Evolutionary conservation across 495 filamentous ascomycete genomes (phyloP), one percentile per base, ranked within the genome.

Genomic region (Elasticomyces elasticus): DNA sequence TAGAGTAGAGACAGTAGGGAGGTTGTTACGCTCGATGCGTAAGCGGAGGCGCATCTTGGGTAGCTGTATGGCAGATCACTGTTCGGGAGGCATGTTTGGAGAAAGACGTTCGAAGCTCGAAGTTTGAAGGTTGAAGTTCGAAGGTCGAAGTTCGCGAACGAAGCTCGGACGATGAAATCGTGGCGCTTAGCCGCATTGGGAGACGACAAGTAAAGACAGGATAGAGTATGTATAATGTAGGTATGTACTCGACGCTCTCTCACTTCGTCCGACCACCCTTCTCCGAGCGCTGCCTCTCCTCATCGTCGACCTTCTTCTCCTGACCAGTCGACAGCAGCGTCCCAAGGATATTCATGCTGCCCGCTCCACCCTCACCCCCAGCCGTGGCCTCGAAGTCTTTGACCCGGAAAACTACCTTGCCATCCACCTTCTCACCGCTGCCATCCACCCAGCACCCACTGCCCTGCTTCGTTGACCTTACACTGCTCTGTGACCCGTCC

Each of bases 41-140:
- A 98, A 73, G 52, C 86, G 86, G 51, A 98, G 78, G 58, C 92
- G 83, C 80, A 97, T 89, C 4, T 4, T 40, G 13, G 5, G 35
- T 40, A 17, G 13, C 2, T 15, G 24, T 7, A 5, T 23, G 42
- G 24, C 4, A 17, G 35, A 5, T 40, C 30, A 40, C 5, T 23
- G 5, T 23, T 45, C 25, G 37, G 37, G 3, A 42, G 35, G 33
- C 35, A 25, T 25, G 3, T 2, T 41, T 23, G n/a, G 25, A 30
- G n/a, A 49, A 11, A 45, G 10, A 17, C 11, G 22, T n/a, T n/a
- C 42, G 31, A n/a, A n/a, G n/a, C n/a, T n/a, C n/a, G n/a, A n/a
- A n/a, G 10, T 37, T 10, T 37, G n/a, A n/a, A 37, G 31, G n/a
- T 23, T 31, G 25, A 30, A 20, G 9, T 33, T 45, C 20, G n/a